phyloP scores from a whole-genome alignment of 2,329 filamentous ascomycete species.

The Laburnicola sp. region DNA sequence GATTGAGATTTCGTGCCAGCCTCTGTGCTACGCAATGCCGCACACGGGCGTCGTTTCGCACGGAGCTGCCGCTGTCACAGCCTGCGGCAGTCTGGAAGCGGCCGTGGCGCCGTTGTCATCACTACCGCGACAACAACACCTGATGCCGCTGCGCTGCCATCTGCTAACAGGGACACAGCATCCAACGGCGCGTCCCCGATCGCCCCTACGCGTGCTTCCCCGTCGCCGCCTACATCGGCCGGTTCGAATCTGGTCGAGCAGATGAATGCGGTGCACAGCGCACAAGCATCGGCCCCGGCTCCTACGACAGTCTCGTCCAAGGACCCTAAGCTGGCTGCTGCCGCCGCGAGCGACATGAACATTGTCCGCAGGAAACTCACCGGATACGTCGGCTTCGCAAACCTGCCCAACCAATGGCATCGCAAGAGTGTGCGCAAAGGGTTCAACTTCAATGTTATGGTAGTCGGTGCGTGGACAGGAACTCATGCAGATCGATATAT shows the following conservation, averaged over 20 bases:
- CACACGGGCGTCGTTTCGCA: conserved; percentile 11
- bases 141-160: conserved; percentile 17
- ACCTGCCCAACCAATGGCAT: conserved; percentile 99
- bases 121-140: conserved; percentile 5
- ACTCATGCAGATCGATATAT: neutral
- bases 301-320: conserved; percentile 63
- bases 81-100: conserved; percentile 17
- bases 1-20: conserved; percentile 10
- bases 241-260: conserved; percentile 62
- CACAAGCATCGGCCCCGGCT: conserved; percentile 45
- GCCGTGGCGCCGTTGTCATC: conserved; percentile 13
- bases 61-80: conserved; percentile 11
- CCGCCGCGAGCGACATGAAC: conserved; percentile 67
- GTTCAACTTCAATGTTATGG: conserved; percentile 99
- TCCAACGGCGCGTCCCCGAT: conserved; percentile 51
- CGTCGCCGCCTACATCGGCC: conserved; percentile 51
- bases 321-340: conserved; percentile 62
- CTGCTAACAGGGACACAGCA: conserved; percentile 44
- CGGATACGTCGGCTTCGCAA: conserved; percentile 97
- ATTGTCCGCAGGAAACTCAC: conserved; percentile 98
- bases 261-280: conserved; percentile 59
- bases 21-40: conserved; percentile 17
- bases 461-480: conserved; percentile 77
- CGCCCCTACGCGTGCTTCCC: conserved; percentile 52
- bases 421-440: conserved; percentile 99